Evolutionary conservation across 371 early-diverging fungal species (phyloP), one percentile per base, ranked within the genome.

Genomic region (Saksenaea oblongispora): DNA sequence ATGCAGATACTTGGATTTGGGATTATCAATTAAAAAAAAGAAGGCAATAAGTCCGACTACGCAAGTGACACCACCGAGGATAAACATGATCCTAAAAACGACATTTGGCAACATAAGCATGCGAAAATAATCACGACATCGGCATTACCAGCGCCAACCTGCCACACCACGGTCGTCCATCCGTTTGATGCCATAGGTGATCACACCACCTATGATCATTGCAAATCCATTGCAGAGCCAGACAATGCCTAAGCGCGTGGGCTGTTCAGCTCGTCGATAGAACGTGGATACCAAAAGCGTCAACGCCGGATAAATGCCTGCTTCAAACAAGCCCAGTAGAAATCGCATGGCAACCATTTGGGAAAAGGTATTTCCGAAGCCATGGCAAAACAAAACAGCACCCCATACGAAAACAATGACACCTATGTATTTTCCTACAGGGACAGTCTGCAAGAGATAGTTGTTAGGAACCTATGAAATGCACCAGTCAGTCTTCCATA

Each of bases 121-220:
- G 51, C 51, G 10, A 42, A 27, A 18, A 10, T 31, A 17, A 9
- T 2, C 13, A 31, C 4, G 7, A 18, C 15, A 8, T n/a, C n/a
- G 10, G 15, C 2, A 24, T 56, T 63, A 44, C 72, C 81, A 83
- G 58, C 72, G 73, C 82, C 83, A 81, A 15, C 63, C 54, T 11
- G 44, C 42, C 35, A 84, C 65, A 1, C 66, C 67, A 47, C 63
- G 58, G 4, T 60, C 63, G 27, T 79, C 61, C 34, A 87, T 76
- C 34, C 75, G 68, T 15, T 28, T 58, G 36, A 87, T 71, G 2
- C 73, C 84, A 31, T 80, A 74, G 10, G 84, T 84, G 10, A 83
- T 72, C 5, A 80, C 76, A 0, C 83, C 85, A 57, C 82, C 84
- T 15, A 86, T 70, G 15, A 26, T 34, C 36, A 34, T 60, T 47